These are phyloP conservation scores for Dioscorea alata DNA, from an alignment of 106 monocot genomes.

Conservation along the genomic window DNA sequence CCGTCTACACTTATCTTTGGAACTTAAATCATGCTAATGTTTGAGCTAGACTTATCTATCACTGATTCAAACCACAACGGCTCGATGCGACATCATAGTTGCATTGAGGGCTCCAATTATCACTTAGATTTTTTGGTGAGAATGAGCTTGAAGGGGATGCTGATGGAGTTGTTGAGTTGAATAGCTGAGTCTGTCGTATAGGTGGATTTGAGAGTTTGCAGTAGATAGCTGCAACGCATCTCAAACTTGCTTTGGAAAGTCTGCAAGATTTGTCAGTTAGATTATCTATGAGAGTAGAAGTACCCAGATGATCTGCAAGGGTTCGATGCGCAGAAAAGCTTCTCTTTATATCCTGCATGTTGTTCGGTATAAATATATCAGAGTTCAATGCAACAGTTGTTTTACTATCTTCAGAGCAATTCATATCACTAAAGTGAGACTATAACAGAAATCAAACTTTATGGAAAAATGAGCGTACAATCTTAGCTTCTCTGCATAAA, in stretches of 20 bases:
- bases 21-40: constrained; percentile 41
- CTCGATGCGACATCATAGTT: constrained; percentile 32
- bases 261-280: constrained; percentile 44
- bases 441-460: background rate
- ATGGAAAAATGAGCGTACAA: constrained; percentile 9
- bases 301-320: constrained; percentile 64
- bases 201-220: no score
- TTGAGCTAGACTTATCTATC: constrained; percentile 30
- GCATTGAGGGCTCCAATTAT: constrained; percentile 60
- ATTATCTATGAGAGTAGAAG: constrained; percentile 44
- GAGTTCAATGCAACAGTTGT: background rate
- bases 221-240: constrained; percentile 58
- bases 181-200: no score
- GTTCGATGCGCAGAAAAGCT: constrained; percentile 28
- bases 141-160: constrained; percentile 59
- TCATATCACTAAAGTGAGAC: background rate
- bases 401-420: background rate
- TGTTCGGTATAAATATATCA: background rate
- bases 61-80: constrained; percentile 20
- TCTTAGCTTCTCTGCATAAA: constrained; percentile 10
- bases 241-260: constrained; percentile 85
- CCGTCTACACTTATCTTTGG: constrained; percentile 55
- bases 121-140: constrained; percentile 31
- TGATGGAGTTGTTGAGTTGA: constrained; percentile 39
- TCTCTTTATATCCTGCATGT: constrained; percentile 29